Evolutionary conservation across 225 moss, liverwort and hornwort species (phyloP).

Genomic region (Rhytidiadelphus loreus): DNA sequence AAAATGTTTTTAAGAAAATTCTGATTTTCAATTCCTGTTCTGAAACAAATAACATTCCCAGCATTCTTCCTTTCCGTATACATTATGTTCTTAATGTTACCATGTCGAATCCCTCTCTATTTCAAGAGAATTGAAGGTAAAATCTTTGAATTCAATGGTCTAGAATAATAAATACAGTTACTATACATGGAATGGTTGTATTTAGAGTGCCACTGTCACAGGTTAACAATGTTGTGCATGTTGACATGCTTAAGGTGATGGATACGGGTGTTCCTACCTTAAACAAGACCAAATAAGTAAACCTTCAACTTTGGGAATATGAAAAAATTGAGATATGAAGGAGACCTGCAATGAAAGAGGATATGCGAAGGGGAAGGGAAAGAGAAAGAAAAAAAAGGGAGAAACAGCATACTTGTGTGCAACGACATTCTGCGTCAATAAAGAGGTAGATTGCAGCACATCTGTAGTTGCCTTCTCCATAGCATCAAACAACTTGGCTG

Average conservation of each 20-base stretch:
- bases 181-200: not conserved
- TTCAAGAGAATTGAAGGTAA: not conserved
- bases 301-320: not conserved
- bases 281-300: not conserved
- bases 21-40: not conserved
- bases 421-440: conserved; percentile 44
- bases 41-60: not conserved
- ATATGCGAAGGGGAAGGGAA: not conserved
- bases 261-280: not conserved
- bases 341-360: not conserved
- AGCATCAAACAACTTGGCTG: conserved; percentile 87
- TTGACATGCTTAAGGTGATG: not conserved
- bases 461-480: conserved; percentile 72
- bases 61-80: too few relatives aligned
- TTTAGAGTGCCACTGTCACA: not conserved
- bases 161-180: not conserved
- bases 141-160: not conserved
- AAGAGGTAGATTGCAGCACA: conserved; percentile 47
- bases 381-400: not conserved
- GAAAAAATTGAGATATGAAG: not conserved
- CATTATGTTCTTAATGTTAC: not conserved
- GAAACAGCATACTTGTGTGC: conserved; percentile 47
- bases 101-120: too few relatives aligned
- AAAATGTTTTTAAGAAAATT: not conserved
- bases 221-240: not conserved